phyloP scores from a whole-genome alignment of 1,139 yeast species.

The Torulaspora globosa region DNA sequence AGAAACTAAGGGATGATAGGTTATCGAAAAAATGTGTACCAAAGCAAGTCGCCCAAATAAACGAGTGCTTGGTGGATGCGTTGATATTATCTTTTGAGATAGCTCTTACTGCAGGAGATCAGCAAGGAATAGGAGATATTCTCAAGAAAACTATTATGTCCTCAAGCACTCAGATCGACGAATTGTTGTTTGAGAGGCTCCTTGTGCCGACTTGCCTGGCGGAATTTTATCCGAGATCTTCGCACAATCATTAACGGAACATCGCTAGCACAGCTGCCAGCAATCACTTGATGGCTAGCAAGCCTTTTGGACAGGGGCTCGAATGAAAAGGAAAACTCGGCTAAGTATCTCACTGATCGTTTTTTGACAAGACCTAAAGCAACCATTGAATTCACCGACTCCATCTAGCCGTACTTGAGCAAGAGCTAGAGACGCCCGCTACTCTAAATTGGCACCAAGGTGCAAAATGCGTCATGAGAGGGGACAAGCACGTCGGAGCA shows the following conservation, averaged over 20 bases:
- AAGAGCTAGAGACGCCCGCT: conserved; percentile 24
- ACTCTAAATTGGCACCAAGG: conserved; percentile 31
- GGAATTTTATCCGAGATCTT: conserved; percentile 8
- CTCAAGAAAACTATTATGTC: conserved; percentile 5
- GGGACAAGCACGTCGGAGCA: conserved; percentile 14
- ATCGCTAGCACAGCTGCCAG: conserved; percentile 4
- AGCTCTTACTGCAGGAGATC: conserved; percentile 8
- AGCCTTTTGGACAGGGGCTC: conserved; percentile 7
- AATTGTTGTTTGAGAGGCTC: conserved; percentile 3
- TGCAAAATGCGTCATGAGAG: conserved; percentile 21
- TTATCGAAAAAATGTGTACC: not conserved
- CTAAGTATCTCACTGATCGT: conserved; percentile 5
- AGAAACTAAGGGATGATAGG: conserved; percentile 3
- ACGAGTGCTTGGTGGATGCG: conserved; percentile 12
- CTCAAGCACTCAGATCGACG: conserved; percentile 6
- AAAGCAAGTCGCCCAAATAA: conserved; percentile 3
- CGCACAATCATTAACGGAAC: conserved; percentile 14
- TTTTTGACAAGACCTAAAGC: conserved; percentile 5
- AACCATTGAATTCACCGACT: not conserved
- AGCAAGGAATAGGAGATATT: conserved; percentile 8
- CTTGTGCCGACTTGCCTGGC: conserved; percentile 4
- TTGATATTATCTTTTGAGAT: conserved; percentile 7
- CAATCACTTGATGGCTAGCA: conserved; percentile 13
- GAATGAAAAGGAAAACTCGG: conserved; percentile 2
- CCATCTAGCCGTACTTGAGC: conserved; percentile 1